Evolutionary conservation across 345 rosid species (phyloP).

Genomic region (Toxicodendron radicans): DNA sequence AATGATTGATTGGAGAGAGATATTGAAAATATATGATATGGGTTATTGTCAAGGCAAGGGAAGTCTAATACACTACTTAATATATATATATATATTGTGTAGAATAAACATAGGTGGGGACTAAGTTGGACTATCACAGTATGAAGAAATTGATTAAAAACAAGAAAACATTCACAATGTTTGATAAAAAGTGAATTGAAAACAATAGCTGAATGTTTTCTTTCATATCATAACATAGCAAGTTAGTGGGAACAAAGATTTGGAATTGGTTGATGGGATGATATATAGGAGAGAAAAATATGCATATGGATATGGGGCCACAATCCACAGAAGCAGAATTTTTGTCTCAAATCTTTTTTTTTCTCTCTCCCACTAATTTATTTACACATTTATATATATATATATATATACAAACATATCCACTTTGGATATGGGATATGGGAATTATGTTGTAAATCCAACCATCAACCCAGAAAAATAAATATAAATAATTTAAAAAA

Average conservation of each 20-base stretch:
- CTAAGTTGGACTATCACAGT: constrained; percentile 23
- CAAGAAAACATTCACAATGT: constrained; percentile 8
- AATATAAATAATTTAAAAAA: no score
- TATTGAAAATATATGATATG: not conserved
- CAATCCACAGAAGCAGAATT: constrained; percentile 25
- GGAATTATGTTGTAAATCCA: not conserved
- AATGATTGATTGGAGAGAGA: constrained; percentile 40
- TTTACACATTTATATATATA: not conserved
- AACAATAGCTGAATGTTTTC: constrained; percentile 28
- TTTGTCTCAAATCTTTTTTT: constrained; percentile 39
- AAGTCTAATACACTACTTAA: no score
- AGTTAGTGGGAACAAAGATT: constrained; percentile 22
- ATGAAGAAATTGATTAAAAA: not conserved
- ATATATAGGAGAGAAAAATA: not conserved
- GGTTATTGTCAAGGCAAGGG: no score
- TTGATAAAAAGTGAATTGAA: constrained; percentile 20
- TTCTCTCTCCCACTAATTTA: constrained; percentile 11
- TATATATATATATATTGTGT: not conserved
- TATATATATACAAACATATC: not conserved
- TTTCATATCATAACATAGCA: not conserved
- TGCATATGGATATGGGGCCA: constrained; percentile 27
- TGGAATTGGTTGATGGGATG: constrained; percentile 18
- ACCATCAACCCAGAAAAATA: constrained; percentile 12
- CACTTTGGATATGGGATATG: constrained; percentile 12
- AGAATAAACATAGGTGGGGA: constrained; percentile 26